phyloP scores from a whole-genome alignment of 805 yeast species.

The Candida ortonii region DNA sequence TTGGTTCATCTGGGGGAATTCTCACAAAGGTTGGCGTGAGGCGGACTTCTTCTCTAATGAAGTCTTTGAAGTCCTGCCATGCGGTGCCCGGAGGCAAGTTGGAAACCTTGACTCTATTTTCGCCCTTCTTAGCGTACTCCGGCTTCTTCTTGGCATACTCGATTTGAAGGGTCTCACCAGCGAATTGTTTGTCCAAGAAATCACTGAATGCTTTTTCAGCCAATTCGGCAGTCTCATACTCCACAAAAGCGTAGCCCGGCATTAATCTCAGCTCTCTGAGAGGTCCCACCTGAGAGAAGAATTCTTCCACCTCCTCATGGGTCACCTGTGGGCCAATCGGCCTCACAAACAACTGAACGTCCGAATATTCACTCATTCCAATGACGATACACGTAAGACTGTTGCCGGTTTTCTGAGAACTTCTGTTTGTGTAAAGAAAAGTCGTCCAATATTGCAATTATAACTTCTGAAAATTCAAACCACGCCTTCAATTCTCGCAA shows the following conservation, averaged over 20 bases:
- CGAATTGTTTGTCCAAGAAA: constrained; percentile 44
- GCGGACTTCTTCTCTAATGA: constrained; percentile 72
- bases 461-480: no score
- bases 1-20: constrained; percentile 44
- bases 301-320: constrained; percentile 60
- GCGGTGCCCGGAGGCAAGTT: constrained; percentile 73
- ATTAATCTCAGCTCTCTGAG: constrained; percentile 64
- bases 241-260: constrained; percentile 88
- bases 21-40: constrained; percentile 61
- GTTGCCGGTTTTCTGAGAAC: no score
- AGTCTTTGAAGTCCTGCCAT: constrained; percentile 90
- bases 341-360: constrained; percentile 38
- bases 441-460: no score
- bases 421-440: no score
- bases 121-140: constrained; percentile 59
- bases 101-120: constrained; percentile 66
- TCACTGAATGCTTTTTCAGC: constrained; percentile 50
- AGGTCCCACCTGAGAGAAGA: constrained; percentile 65
- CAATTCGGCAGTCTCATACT: constrained; percentile 63
- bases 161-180: constrained; percentile 48
- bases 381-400: no score
- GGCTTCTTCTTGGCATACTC: constrained; percentile 56
- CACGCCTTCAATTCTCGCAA: no score
- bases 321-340: constrained; percentile 37
- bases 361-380: constrained; percentile 33